A percentile compares a stretch with the other conserved stretches of the same genome.
These are phyloP conservation scores for Starmera caribaea DNA, from an alignment of 805 yeast species.

Conservation along the genomic window DNA sequence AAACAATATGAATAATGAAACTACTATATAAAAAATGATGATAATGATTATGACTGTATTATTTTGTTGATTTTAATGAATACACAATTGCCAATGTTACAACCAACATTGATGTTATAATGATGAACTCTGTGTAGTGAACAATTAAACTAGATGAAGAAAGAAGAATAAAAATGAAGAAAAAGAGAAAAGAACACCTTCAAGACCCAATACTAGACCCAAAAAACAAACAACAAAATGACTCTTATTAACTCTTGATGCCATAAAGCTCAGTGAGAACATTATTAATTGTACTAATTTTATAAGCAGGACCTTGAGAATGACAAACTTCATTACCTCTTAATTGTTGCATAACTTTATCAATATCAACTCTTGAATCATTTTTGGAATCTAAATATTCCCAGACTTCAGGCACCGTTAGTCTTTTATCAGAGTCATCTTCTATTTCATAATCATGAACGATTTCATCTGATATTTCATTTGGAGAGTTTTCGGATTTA, in stretches of 20 bases:
- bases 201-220: too few species aligned
- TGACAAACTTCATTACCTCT: conserved; percentile 70
- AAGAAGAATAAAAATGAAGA: too few species aligned
- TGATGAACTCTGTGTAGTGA: too few species aligned
- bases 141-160: too few species aligned
- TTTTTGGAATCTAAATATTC: conserved; percentile 54
- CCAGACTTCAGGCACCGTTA: conserved; percentile 79
- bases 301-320: conserved; percentile 68
- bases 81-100: too few species aligned
- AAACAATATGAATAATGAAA: background rate
- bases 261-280: conserved; percentile 15
- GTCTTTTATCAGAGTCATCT: conserved; percentile 34
- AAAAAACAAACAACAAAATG: too few species aligned
- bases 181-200: too few species aligned
- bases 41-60: too few species aligned
- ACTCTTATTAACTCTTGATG: background rate
- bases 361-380: conserved; percentile 43
- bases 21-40: too few species aligned
- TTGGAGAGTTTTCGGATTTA: conserved; percentile 3
- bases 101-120: too few species aligned
- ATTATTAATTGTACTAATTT: conserved; percentile 32
- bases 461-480: conserved; percentile 12
- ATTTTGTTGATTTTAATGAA: too few species aligned
- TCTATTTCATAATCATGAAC: conserved; percentile 8
- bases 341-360: conserved; percentile 46